Conservation (phyloP, 1,139 yeast genomes). For the Diutina ranongensis region DNA sequence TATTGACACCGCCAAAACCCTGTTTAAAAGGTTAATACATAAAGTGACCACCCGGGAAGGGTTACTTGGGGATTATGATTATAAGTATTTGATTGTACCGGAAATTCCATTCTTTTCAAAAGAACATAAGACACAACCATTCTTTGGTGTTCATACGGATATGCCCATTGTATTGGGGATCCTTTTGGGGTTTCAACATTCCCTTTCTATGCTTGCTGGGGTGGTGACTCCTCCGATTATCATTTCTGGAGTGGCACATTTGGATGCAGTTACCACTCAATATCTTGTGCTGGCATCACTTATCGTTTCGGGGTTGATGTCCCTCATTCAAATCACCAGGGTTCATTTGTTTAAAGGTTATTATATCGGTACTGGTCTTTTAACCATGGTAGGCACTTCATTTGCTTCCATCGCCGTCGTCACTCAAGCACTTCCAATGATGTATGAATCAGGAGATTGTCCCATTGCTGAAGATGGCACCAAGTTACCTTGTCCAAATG, state of each 20-base stretch:
- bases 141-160: slow-evolving; percentile 66
- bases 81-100: slow-evolving; percentile 66
- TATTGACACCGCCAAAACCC: not conserved
- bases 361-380: slow-evolving; percentile 74
- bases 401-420: slow-evolving; percentile 82
- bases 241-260: slow-evolving; percentile 50
- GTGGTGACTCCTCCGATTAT: slow-evolving; percentile 74
- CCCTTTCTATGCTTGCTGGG: slow-evolving; percentile 87
- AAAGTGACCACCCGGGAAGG: slow-evolving; percentile 38
- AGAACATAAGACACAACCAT: slow-evolving; percentile 52
- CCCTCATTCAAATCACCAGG: slow-evolving; percentile 73
- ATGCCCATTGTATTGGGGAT: slow-evolving; percentile 72
- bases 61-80: slow-evolving; percentile 73
- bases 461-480: slow-evolving; percentile 42
- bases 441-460: slow-evolving; percentile 68
- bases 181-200: slow-evolving; percentile 74
- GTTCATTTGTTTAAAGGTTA: slow-evolving; percentile 56
- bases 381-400: slow-evolving; percentile 87
- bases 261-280: slow-evolving; percentile 38
- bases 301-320: slow-evolving; percentile 64
- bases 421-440: slow-evolving; percentile 61
- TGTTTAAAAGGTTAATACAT: not conserved
- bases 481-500: slow-evolving; percentile 70
- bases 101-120: slow-evolving; percentile 53
- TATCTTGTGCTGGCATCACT: slow-evolving; percentile 72